Base-by-base conservation (phyloP, 371 early-diverging fungal genomes). In the Homolaphlyctis polyrhiza region DNA sequence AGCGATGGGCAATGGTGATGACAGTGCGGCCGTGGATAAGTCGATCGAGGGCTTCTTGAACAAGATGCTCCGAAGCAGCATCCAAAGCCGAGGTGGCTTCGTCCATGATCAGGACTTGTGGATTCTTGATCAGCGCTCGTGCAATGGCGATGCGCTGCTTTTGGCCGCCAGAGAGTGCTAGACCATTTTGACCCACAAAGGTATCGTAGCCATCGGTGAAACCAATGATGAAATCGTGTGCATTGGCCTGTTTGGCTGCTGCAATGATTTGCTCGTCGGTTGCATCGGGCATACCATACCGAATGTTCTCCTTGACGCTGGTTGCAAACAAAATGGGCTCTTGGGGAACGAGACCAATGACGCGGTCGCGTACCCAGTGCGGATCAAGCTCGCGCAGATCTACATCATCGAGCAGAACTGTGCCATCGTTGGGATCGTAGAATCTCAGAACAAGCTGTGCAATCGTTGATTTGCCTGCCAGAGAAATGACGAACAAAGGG, bases 1-100 rank as follows among this genome's bases (percentile, higher is more conserved):
- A 62, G 27, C 97, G 87, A 71, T 97, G 97, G 1, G 97, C 96
- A 68, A 97, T 90, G 4, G 94, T 87, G 57, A 99, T 85, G 0
- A 93, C 91, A 2, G 95, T 94, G 36, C 95, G 81, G 29, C 89
- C 85, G 51, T 74, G 61, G 28, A 88, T 66, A 11, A 91, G 91
- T 35, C 76, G 75, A 63, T 92, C 91, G 43, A 92, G 70, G 18
- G 91, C 89, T 48, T 83, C 75, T 70, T 91, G 91, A 0, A 94
- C 89, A 11, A 88, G 74, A 29, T 82, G 73, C 68, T 96, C 95
- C 16, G 87, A 85, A 58, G 80, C 73, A 0, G 89, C 85, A 66
- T 87, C 86, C 21, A 89, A 57, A 21, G 79, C 79, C 14, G 66
- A 64, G 0, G 87, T 87, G 5, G 79, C 76, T 66, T 72, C 74